phyloP scores from a whole-genome alignment of 345 rosid genomes.

The Cardamine occulta region DNA sequence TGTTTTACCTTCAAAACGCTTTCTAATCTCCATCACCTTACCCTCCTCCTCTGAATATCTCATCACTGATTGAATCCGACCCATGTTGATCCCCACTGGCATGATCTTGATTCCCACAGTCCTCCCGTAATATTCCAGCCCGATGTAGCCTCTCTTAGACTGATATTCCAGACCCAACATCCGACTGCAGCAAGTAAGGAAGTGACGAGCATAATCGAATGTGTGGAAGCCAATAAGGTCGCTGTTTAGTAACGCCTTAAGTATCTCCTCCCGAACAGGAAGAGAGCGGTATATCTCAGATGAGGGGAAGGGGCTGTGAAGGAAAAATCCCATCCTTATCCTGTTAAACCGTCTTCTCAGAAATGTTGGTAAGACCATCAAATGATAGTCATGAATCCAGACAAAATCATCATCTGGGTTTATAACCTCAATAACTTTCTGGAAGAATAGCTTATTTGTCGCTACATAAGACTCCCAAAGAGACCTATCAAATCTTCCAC shows the following conservation, averaged over 20 bases:
- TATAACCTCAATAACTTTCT: constrained; percentile 46
- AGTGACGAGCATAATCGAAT: constrained; percentile 87
- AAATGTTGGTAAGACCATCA: constrained; percentile 49
- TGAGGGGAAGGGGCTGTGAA: constrained; percentile 48
- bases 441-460: constrained; percentile 45
- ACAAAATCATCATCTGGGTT: constrained; percentile 50
- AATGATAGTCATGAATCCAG: constrained; percentile 51
- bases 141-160: constrained; percentile 51
- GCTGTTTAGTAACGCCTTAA: constrained; percentile 47
- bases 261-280: constrained; percentile 50
- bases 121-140: constrained; percentile 49
- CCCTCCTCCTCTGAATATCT: constrained; percentile 47
- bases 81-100: constrained; percentile 51
- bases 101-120: constrained; percentile 51
- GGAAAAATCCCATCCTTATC: constrained; percentile 50
- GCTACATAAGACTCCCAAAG: constrained; percentile 50
- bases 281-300: constrained; percentile 49
- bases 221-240: constrained; percentile 55
- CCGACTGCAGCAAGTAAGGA: constrained; percentile 50
- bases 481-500: constrained; percentile 50
- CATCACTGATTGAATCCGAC: constrained; percentile 48
- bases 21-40: constrained; percentile 42
- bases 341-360: constrained; percentile 48
- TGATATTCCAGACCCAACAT: constrained; percentile 50
- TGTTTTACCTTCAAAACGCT: constrained; percentile 47